These are phyloP conservation scores for Tephrocybe sp. DNA, from an alignment of 768 basidiomycete species.

Conservation along the genomic window DNA sequence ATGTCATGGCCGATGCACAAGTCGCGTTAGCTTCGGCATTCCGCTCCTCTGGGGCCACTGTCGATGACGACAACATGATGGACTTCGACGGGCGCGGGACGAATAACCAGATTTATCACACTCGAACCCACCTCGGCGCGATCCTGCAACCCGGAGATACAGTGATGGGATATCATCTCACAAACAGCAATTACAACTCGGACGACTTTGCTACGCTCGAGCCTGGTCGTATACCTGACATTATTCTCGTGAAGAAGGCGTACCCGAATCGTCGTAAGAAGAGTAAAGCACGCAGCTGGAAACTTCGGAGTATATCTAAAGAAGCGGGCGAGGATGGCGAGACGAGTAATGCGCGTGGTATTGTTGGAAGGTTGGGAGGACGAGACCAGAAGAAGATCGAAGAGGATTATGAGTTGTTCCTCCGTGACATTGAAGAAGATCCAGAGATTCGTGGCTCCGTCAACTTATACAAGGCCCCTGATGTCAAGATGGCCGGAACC, in stretches of 20 bases:
- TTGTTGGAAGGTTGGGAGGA: slow-evolving; percentile 89
- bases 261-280: slow-evolving; percentile 95
- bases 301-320: slow-evolving; percentile 87
- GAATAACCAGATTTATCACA: slow-evolving; percentile 85
- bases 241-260: slow-evolving; percentile 91
- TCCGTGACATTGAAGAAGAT: slow-evolving; percentile 93
- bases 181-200: slow-evolving; percentile 90
- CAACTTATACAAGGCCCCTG: slow-evolving; percentile 76
- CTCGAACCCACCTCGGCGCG: slow-evolving; percentile 92
- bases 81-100: slow-evolving; percentile 58
- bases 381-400: slow-evolving; percentile 91
- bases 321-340: slow-evolving; percentile 88
- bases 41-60: slow-evolving; percentile 41
- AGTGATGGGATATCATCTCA: slow-evolving; percentile 86
- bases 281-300: slow-evolving; percentile 80
- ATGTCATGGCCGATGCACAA: slow-evolving; percentile 78
- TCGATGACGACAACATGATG: slow-evolving; percentile 45
- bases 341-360: slow-evolving; percentile 71
- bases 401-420: slow-evolving; percentile 94
- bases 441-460: slow-evolving; percentile 83
- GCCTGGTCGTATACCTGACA: slow-evolving; percentile 74
- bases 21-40: slow-evolving; percentile 84
- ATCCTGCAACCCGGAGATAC: slow-evolving; percentile 92
- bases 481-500: slow-evolving; percentile 52
- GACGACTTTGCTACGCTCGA: slow-evolving; percentile 74